These are phyloP conservation scores for Carallia brachiata DNA, from an alignment of 345 rosid genomes.

Conservation along the genomic window DNA sequence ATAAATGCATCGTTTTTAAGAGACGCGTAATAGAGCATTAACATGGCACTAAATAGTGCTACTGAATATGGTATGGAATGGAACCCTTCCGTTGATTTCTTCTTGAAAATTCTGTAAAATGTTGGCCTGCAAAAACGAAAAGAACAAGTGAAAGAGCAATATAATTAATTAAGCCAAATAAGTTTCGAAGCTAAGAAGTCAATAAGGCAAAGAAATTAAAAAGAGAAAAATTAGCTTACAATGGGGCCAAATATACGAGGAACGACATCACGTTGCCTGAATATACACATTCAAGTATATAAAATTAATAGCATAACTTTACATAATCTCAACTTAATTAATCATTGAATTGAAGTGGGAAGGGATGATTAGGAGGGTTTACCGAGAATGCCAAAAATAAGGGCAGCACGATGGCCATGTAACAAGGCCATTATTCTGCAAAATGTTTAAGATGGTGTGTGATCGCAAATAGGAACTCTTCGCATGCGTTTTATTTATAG, in stretches of 20 bases:
- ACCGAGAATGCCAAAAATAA: conserved; percentile 42
- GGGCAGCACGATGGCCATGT: conserved; percentile 6
- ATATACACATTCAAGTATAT: background rate
- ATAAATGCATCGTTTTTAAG: conserved; percentile 23
- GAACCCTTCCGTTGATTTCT: conserved; percentile 42
- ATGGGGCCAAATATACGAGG: conserved; percentile 39
- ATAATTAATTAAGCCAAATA: background rate
- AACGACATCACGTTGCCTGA: conserved; percentile 39
- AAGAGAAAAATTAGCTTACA: conserved; percentile 22
- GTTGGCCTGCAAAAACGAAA: conserved; percentile 31
- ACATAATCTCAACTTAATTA: background rate
- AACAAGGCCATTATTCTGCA: background rate
- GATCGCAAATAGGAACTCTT: conserved; percentile 2
- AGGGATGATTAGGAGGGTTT: background rate
- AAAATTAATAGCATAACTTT: background rate
- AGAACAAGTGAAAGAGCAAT: background rate
- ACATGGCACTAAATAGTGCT: conserved; percentile 38
- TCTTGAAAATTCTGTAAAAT: conserved; percentile 26
- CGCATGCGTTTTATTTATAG: no score
- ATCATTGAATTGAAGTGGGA: background rate
- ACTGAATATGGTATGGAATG: conserved; percentile 39
- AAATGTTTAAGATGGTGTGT: background rate
- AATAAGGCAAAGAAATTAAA: background rate
- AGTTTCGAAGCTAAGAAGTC: background rate
- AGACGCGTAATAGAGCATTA: conserved; percentile 35